A percentile compares a stretch with the other conserved stretches of the same genome.
Evolutionary conservation across 306 rosid species (phyloP).

Genomic region (Lathyrus aphaca): DNA sequence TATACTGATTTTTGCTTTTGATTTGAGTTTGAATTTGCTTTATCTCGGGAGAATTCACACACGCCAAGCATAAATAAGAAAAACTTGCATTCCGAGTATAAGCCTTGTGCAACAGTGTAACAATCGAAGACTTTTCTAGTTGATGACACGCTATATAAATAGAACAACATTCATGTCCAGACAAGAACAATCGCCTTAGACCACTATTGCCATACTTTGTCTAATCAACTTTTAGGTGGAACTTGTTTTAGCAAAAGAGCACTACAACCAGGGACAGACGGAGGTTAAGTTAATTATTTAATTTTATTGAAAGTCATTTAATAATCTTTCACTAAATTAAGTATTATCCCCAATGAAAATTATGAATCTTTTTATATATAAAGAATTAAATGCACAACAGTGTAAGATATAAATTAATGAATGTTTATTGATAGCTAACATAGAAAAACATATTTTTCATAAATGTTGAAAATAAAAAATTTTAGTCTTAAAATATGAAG

Average conservation of each 20-base stretch:
- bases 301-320: too few species aligned
- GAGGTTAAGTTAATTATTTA: too few species aligned
- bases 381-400: too few species aligned
- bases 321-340: too few species aligned
- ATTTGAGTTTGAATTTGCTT: neutral
- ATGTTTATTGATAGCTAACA: too few species aligned
- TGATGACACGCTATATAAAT: neutral
- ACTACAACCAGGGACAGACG: neutral
- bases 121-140: neutral
- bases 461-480: too few species aligned
- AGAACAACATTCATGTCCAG: neutral
- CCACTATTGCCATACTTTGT: neutral
- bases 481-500: too few species aligned
- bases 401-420: too few species aligned
- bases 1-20: neutral
- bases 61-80: neutral
- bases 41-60: neutral
- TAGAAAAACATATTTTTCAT: too few species aligned
- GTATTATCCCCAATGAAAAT: too few species aligned
- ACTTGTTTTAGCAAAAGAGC: neutral
- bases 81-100: neutral
- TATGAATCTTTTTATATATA: too few species aligned
- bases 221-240: neutral
- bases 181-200: neutral
- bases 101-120: neutral